Percentiles rank a stretch among this genome's conserved stretches.
These are phyloP conservation scores for Pseudocercospora crystallina DNA, from an alignment of 2,329 filamentous ascomycete species.

Conservation along the genomic window DNA sequence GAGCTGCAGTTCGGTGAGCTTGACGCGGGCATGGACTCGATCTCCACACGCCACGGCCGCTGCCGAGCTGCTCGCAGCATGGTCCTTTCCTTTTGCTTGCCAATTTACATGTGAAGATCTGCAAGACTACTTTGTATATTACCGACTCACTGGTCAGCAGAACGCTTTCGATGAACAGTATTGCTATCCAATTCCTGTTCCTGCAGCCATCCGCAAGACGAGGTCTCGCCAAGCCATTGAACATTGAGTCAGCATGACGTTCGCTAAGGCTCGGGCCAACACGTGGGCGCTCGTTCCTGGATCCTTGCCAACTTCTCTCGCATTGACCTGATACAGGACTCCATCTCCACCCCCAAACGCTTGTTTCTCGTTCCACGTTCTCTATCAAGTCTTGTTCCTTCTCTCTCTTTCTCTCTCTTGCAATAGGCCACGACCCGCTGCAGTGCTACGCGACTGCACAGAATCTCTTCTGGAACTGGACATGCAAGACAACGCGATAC, in stretches of 20 bases:
- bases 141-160: too few relatives aligned
- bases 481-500: slow-evolving; percentile 12
- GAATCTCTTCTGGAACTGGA: neutral
- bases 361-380: neutral
- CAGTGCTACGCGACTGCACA: too few relatives aligned
- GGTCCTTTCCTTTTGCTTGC: too few relatives aligned
- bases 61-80: too few relatives aligned
- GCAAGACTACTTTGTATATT: too few relatives aligned
- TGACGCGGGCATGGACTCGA: too few relatives aligned
- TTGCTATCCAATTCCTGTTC: neutral
- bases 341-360: neutral
- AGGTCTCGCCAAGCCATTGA: neutral
- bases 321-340: neutral
- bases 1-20: too few relatives aligned
- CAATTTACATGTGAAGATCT: too few relatives aligned
- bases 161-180: neutral
- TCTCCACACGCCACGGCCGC: too few relatives aligned
- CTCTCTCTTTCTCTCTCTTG: neutral
- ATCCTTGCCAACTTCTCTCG: neutral
- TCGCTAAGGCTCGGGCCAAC: neutral
- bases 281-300: neutral
- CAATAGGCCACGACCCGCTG: too few relatives aligned
- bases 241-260: neutral
- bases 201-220: neutral
- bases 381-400: neutral